Evolutionary conservation across 1,284 basidiomycete genomes (phyloP).

Genomic region (Ceratobasidium papillatum): DNA sequence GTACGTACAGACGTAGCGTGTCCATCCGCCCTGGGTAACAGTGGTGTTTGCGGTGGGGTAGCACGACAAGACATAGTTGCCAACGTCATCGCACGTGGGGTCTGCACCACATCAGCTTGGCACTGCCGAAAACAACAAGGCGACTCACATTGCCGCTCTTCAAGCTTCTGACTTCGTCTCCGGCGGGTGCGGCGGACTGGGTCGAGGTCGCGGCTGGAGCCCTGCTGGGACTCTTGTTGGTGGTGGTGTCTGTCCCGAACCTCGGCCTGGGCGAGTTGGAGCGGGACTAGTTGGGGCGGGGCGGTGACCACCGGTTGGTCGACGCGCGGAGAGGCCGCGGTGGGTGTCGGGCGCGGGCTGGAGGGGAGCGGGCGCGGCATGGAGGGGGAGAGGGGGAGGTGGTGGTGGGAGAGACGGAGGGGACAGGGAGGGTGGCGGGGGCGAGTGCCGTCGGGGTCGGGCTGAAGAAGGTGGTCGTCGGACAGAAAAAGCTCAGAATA

Average conservation of each 20-base stretch:
- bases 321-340: conserved; percentile 2
- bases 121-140: neutral
- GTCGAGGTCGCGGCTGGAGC: conserved; percentile 8
- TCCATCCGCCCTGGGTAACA: conserved; percentile 73
- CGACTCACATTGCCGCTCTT: conserved; percentile 37
- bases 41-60: conserved; percentile 64
- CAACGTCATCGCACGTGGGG: conserved; percentile 51
- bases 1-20: conserved; percentile 76
- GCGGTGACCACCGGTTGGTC: conserved; percentile 17
- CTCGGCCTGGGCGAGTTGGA: conserved; percentile 22
- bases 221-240: conserved; percentile 9
- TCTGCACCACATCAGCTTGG: conserved; percentile 44
- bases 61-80: conserved; percentile 75
- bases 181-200: conserved; percentile 20
- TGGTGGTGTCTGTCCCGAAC: neutral
- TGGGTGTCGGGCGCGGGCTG: conserved; percentile 29
- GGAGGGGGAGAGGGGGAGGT: conserved; percentile 29
- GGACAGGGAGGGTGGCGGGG: conserved; percentile 16
- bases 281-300: conserved; percentile 22
- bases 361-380: conserved; percentile 38
- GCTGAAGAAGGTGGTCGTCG: neutral
- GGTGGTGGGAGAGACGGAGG: conserved; percentile 26
- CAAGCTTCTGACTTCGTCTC: conserved; percentile 9
- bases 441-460: neutral
- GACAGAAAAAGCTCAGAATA: conserved; percentile 15